These are phyloP conservation scores for Xerocomus brunneocitrinus DNA, from an alignment of 768 basidiomycete species.

Conservation along the genomic window DNA sequence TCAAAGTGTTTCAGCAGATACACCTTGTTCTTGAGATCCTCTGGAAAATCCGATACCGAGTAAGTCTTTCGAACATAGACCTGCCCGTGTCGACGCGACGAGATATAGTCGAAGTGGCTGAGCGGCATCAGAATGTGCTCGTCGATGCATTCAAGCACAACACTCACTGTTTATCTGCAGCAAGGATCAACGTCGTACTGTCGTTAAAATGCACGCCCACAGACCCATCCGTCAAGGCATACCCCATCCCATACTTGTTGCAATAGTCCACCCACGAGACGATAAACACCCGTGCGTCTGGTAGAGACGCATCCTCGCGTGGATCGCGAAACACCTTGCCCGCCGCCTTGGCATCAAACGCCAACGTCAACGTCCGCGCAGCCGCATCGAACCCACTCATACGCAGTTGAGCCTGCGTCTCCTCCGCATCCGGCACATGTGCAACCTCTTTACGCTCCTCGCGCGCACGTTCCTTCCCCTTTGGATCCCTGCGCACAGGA, in stretches of 20 bases:
- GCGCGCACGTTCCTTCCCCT: slow-evolving; percentile 29
- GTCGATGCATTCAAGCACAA: not conserved
- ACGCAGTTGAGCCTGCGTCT: slow-evolving; percentile 23
- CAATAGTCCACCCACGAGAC: slow-evolving; percentile 99
- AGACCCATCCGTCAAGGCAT: slow-evolving; percentile 91
- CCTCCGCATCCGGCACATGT: slow-evolving; percentile 17
- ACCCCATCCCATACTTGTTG: slow-evolving; percentile 99
- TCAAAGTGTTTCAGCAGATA: slow-evolving; percentile 94
- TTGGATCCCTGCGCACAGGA: slow-evolving; percentile 28
- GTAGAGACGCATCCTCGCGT: slow-evolving; percentile 47
- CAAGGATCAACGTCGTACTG: slow-evolving; percentile 78
- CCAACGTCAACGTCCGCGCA: slow-evolving; percentile 44
- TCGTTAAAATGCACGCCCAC: slow-evolving; percentile 98
- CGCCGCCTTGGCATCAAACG: slow-evolving; percentile 63
- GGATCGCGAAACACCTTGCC: slow-evolving; percentile 69
- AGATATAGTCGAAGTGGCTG: slow-evolving; percentile 89
- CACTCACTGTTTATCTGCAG: slow-evolving; percentile 80
- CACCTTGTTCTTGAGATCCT: slow-evolving; percentile 84
- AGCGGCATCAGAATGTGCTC: not conserved
- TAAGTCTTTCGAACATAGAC: slow-evolving; percentile 71
- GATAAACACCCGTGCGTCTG: slow-evolving; percentile 81
- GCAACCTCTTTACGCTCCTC: slow-evolving; percentile 20
- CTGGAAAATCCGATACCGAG: slow-evolving; percentile 66
- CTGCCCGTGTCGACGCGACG: slow-evolving; percentile 59
- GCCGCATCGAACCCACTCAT: slow-evolving; percentile 67